Evolutionary conservation across 805 yeast genomes (phyloP).

Genomic region (Metschnikowia bowlesiae): DNA sequence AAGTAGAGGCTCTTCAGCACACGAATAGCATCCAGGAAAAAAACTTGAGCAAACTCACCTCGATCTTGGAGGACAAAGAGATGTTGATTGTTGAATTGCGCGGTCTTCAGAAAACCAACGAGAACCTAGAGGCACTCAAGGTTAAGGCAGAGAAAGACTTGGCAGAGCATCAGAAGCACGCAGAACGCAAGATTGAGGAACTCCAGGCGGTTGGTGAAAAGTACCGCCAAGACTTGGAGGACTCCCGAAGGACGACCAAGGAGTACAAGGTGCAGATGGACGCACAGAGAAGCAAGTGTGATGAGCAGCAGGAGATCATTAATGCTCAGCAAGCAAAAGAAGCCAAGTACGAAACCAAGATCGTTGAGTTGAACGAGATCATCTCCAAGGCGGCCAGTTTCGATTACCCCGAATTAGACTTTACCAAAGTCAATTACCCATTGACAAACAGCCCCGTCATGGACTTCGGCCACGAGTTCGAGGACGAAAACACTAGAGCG

Average conservation of each 20-base stretch:
- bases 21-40: constrained; percentile 2
- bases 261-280: not conserved
- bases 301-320: not conserved
- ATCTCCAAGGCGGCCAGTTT: not conserved
- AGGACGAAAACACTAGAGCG: not conserved
- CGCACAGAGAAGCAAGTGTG: not conserved
- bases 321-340: not conserved
- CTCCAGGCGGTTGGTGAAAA: not conserved
- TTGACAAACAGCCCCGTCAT: constrained; percentile 1
- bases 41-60: constrained; percentile 1
- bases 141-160: not conserved
- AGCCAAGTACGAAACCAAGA: not conserved
- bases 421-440: constrained; percentile 6
- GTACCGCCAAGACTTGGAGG: not conserved
- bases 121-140: constrained; percentile 1
- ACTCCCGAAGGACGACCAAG: not conserved
- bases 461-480: constrained; percentile 1
- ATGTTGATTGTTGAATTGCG: constrained; percentile 1
- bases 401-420: constrained; percentile 10
- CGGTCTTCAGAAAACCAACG: not conserved
- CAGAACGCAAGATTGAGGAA: not conserved
- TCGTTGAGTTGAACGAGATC: constrained; percentile 1
- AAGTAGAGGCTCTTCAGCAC: constrained; percentile 1
- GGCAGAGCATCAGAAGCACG: not conserved
- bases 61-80: constrained; percentile 4